Evolutionary conservation across 2,329 filamentous ascomycete genomes (phyloP).

Genomic region (Alternaria angustiovoidea): DNA sequence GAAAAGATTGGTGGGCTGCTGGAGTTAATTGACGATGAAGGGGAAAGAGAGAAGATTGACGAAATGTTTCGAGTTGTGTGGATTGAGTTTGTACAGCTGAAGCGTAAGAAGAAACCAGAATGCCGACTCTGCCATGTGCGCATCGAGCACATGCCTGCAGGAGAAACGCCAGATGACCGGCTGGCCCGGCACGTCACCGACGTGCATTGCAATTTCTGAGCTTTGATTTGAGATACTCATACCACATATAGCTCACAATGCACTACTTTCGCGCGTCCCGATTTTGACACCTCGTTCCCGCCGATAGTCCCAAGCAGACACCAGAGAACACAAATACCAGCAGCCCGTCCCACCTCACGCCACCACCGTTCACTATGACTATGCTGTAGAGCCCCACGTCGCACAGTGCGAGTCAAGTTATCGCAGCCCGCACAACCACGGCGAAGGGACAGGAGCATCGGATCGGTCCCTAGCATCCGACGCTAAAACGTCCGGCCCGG

Average conservation of each 20-base stretch:
- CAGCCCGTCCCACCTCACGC: not conserved
- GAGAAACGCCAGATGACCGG: slow-evolving; percentile 5
- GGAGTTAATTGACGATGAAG: not conserved
- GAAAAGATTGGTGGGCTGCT: slow-evolving; percentile 5
- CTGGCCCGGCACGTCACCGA: slow-evolving; percentile 8
- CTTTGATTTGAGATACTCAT: not conserved
- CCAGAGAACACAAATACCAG: not conserved
- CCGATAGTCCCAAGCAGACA: not conserved
- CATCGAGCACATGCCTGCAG: slow-evolving; percentile 8
- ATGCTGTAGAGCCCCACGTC: not conserved
- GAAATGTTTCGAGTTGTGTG: slow-evolving; percentile 8
- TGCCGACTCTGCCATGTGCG: slow-evolving; percentile 16
- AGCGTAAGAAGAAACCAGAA: slow-evolving; percentile 11
- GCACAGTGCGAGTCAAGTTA: slow-evolving; percentile 1
- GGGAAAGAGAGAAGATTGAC: slow-evolving; percentile 1
- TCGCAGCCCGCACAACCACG: not conserved
- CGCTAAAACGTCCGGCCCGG: slow-evolving; percentile 1
- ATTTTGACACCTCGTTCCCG: not conserved
- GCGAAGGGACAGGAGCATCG: not conserved
- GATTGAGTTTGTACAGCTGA: slow-evolving; percentile 10
- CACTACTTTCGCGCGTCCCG: not conserved
- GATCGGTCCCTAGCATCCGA: slow-evolving; percentile 4
- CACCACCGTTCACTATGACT: not conserved
- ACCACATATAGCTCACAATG: not conserved
- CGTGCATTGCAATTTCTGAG: not conserved